phyloP scores from a whole-genome alignment of 345 rosid species.

The Citrus inodora region DNA sequence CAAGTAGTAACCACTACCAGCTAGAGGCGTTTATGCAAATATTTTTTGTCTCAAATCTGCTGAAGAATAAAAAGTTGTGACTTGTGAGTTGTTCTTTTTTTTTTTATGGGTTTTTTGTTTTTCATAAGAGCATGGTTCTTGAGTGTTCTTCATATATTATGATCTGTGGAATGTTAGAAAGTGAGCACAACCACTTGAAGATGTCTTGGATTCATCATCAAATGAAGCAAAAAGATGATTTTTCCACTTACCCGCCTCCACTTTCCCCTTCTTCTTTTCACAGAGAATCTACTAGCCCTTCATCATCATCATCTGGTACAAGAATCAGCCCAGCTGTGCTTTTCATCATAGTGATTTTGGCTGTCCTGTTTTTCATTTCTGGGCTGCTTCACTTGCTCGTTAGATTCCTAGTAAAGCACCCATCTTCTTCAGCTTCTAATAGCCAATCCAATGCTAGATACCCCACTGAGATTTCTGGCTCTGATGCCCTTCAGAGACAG shows the following conservation, averaged over 20 bases:
- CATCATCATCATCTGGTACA: slow-evolving; percentile 47
- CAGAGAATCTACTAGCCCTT: slow-evolving; percentile 29
- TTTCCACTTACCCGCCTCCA: slow-evolving; percentile 50
- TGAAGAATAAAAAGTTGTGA: not conserved
- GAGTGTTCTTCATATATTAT: slow-evolving; percentile 17
- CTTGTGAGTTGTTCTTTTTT: slow-evolving; percentile 3
- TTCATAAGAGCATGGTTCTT: slow-evolving; percentile 14
- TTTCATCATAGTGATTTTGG: slow-evolving; percentile 69
- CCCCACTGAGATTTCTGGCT: slow-evolving; percentile 69
- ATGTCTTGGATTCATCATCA: slow-evolving; percentile 50
- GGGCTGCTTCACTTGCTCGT: slow-evolving; percentile 83
- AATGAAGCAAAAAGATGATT: slow-evolving; percentile 53
- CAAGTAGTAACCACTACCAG: not conserved
- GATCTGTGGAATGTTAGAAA: slow-evolving; percentile 34
- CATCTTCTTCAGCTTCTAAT: slow-evolving; percentile 46
- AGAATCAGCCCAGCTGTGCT: slow-evolving; percentile 81
- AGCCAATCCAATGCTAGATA: slow-evolving; percentile 51
- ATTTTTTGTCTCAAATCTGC: slow-evolving; percentile 7
- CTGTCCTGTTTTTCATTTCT: slow-evolving; percentile 76
- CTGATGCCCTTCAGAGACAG: slow-evolving; percentile 86
- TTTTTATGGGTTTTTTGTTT: not conserved
- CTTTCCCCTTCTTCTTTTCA: slow-evolving; percentile 31
- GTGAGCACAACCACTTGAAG: slow-evolving; percentile 32
- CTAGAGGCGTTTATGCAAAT: not conserved
- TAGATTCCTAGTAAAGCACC: slow-evolving; percentile 73